Evolutionary conservation across 2,329 filamentous ascomycete genomes (phyloP).

Genomic region (Balansia obtecta): DNA sequence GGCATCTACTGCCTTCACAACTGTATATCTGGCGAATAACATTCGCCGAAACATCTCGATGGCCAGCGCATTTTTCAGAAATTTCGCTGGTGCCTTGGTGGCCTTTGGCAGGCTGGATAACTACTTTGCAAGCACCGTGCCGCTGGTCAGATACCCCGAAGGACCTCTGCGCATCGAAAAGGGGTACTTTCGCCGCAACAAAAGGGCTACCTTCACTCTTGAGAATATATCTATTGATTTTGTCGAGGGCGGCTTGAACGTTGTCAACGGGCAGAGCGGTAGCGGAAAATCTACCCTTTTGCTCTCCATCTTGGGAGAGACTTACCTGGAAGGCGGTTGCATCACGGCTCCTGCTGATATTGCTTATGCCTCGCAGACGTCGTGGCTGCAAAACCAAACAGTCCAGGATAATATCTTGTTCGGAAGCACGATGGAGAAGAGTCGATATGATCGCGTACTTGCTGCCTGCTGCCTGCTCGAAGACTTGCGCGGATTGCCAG

Average conservation of each 20-base stretch:
- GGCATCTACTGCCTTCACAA: constrained; percentile 46
- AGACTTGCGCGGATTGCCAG: constrained; percentile 37
- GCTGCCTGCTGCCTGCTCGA: constrained; percentile 40
- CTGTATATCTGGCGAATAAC: constrained; percentile 39
- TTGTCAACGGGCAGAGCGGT: constrained; percentile 40
- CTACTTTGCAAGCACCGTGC: constrained; percentile 39
- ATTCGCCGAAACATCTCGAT: constrained; percentile 40
- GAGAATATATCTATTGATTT: constrained; percentile 38
- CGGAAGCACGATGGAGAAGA: constrained; percentile 35
- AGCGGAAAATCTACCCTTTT: constrained; percentile 46
- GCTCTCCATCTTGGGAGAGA: constrained; percentile 41
- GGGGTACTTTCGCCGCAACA: constrained; percentile 37
- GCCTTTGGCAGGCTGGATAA: constrained; percentile 40
- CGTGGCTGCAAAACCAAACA: constrained; percentile 46
- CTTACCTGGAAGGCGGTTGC: constrained; percentile 33
- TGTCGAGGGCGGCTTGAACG: constrained; percentile 40
- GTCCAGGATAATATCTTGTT: constrained; percentile 44
- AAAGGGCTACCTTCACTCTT: constrained; percentile 36
- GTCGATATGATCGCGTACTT: constrained; percentile 42
- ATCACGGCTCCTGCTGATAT: constrained; percentile 38
- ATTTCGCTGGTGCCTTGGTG: constrained; percentile 22
- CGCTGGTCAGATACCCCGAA: constrained; percentile 32
- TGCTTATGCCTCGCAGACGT: constrained; percentile 43
- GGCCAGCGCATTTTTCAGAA: constrained; percentile 29
- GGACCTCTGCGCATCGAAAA: constrained; percentile 34